These are phyloP conservation scores for Arabidopsis arenosa DNA, from an alignment of 345 rosid species.

Conservation along the genomic window DNA sequence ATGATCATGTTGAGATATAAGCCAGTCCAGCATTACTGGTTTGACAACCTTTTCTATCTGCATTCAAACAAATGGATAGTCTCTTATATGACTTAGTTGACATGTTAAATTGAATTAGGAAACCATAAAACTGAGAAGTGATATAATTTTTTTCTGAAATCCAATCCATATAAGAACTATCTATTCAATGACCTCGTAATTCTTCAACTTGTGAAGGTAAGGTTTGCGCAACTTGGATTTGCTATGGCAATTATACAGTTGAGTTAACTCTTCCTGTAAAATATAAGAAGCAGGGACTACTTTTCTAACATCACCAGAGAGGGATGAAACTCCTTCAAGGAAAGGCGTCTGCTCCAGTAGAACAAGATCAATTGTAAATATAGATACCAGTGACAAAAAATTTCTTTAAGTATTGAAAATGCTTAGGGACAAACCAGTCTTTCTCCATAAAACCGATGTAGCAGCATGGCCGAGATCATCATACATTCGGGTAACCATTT, in stretches of 20 bases:
- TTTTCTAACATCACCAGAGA: conserved; percentile 75
- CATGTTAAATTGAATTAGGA: conserved; percentile 1
- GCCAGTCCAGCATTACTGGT: conserved; percentile 94
- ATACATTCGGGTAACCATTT: conserved; percentile 73
- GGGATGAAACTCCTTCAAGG: conserved; percentile 67
- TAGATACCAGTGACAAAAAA: conserved; percentile 28
- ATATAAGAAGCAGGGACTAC: conserved; percentile 83
- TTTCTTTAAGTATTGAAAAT: conserved; percentile 26
- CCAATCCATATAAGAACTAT: conserved; percentile 18
- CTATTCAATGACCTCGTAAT: conserved; percentile 62
- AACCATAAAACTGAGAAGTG: conserved; percentile 29
- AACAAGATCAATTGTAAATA: conserved; percentile 33
- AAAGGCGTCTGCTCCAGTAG: conserved; percentile 66
- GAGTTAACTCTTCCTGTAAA: conserved; percentile 68
- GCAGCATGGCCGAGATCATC: conserved; percentile 59
- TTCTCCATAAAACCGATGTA: conserved; percentile 87
- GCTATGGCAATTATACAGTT: conserved; percentile 57
- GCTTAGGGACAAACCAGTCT: conserved; percentile 71
- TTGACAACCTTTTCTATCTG: conserved; percentile 79
- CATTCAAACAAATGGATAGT: conserved; percentile 28
- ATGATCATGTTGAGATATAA: conserved; percentile 86
- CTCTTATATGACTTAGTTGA: conserved; percentile 18
- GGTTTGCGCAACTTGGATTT: conserved; percentile 47
- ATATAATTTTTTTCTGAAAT: conserved; percentile 10
- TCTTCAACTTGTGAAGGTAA: conserved; percentile 53